Percentiles rank a stretch among this genome's conserved stretches.
phyloP scores from a whole-genome alignment of 768 basidiomycete genomes.

The Jaapia argillacea region DNA sequence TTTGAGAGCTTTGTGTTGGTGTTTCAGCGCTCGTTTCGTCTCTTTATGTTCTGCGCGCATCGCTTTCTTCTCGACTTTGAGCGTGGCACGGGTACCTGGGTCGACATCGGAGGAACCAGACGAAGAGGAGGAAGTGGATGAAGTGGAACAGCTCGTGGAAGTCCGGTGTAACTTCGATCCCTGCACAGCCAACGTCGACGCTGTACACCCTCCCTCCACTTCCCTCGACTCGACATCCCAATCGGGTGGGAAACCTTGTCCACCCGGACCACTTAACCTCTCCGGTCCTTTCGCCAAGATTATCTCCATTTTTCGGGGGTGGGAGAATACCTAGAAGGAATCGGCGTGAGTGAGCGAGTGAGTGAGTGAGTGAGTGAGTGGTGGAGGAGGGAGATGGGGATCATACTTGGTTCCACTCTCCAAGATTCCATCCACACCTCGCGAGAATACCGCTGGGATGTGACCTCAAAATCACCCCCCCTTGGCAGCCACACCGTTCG shows the following conservation, averaged over 20 bases:
- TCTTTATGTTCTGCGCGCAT: not conserved
- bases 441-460: no score
- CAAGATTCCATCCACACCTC: conserved; percentile 23
- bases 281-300: conserved; percentile 26
- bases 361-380: not conserved
- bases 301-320: conserved; percentile 32
- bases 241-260: not conserved
- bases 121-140: not conserved
- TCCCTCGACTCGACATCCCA: no score
- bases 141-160: not conserved
- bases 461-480: no score
- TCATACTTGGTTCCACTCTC: conserved; percentile 42
- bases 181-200: no score
- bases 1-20: not conserved
- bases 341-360: not conserved
- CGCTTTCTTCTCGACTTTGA: not conserved
- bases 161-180: no score
- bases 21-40: not conserved
- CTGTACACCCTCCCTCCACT: no score
- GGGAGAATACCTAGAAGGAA: conserved; percentile 32
- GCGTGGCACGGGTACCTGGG: not conserved
- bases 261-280: not conserved
- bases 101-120: not conserved
- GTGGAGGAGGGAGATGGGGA: no score
- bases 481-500: no score